phyloP scores from a whole-genome alignment of 1,284 basidiomycete genomes.

The Ustilago lituana region DNA sequence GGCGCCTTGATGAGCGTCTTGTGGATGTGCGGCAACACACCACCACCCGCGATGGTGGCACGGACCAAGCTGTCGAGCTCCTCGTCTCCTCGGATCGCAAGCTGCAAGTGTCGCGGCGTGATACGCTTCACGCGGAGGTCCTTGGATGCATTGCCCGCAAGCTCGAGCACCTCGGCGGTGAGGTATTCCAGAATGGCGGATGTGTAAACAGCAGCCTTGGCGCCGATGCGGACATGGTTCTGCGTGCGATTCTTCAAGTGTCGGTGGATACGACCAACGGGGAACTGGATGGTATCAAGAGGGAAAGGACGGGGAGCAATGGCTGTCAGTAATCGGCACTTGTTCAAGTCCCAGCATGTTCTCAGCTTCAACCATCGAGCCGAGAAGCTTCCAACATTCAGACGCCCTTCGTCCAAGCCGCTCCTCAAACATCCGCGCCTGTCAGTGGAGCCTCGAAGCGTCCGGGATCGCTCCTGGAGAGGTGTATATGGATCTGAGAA shows the following conservation, averaged over 20 bases:
- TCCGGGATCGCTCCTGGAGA: too few species aligned
- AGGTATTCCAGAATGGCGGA: slow-evolving; percentile 89
- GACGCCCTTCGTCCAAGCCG: not conserved
- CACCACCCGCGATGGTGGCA: slow-evolving; percentile 77
- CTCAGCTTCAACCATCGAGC: too few species aligned
- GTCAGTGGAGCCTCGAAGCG: not conserved
- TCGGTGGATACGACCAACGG: slow-evolving; percentile 92
- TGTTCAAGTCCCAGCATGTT: too few species aligned
- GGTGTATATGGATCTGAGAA: too few species aligned
- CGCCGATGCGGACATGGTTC: slow-evolving; percentile 90
- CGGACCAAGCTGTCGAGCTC: slow-evolving; percentile 75
- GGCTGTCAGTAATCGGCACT: slow-evolving; percentile 7
- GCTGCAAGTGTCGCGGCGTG: slow-evolving; percentile 89
- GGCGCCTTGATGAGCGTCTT: slow-evolving; percentile 71
- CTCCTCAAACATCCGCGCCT: not conserved
- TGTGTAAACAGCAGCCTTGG: slow-evolving; percentile 91
- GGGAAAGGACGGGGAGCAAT: not conserved
- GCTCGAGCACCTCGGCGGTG: slow-evolving; percentile 87
- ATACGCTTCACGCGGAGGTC: slow-evolving; percentile 96
- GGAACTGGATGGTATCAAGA: slow-evolving; percentile 73
- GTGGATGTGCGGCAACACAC: slow-evolving; percentile 96
- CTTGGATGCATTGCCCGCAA: slow-evolving; percentile 97
- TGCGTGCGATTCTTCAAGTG: slow-evolving; percentile 92
- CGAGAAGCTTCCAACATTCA: too few species aligned
- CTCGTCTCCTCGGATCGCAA: slow-evolving; percentile 95